Percentiles rank a stretch among this genome's conserved stretches.
Conservation (phyloP, 2,329 filamentous ascomycete species). For the Penicillium aurantiogriseum region DNA sequence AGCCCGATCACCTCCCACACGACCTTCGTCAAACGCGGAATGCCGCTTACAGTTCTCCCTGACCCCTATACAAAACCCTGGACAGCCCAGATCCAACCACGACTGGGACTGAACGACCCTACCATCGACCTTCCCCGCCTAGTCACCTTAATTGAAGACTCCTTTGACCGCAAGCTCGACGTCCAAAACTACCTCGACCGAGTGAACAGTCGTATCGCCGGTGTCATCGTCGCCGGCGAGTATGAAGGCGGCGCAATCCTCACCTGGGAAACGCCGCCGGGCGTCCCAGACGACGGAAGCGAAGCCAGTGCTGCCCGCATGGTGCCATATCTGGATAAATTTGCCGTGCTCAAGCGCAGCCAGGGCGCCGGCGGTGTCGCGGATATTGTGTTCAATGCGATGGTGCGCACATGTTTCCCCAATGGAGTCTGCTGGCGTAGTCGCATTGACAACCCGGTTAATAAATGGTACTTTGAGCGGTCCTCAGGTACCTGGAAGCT, state of each 20-base stretch:
- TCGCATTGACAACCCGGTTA: conserved; percentile 87
- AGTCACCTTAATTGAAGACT: conserved; percentile 87
- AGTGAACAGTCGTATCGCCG: conserved; percentile 78
- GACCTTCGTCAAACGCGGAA: conserved; percentile 86
- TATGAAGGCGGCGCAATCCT: conserved; percentile 95
- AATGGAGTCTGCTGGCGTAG: conserved; percentile 89
- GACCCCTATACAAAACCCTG: conserved; percentile 66
- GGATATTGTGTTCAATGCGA: conserved; percentile 93
- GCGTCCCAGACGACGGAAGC: conserved; percentile 55
- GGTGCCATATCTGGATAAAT: conserved; percentile 96
- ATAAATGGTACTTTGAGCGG: conserved; percentile 98
- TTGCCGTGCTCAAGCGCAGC: conserved; percentile 82
- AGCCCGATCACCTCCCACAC: conserved; percentile 54
- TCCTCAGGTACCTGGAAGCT: conserved; percentile 81
- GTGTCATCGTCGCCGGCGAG: conserved; percentile 89
- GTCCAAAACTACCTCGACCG: conserved; percentile 77
- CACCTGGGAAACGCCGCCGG: conserved; percentile 82
- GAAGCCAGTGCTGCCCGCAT: conserved; percentile 58
- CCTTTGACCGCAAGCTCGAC: conserved; percentile 81
- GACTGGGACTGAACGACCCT: conserved; percentile 72
- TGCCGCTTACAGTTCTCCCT: conserved; percentile 82
- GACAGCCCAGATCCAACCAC: conserved; percentile 62
- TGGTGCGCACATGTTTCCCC: conserved; percentile 87
- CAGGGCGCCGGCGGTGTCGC: conserved; percentile 92
- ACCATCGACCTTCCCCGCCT: conserved; percentile 80